These are phyloP conservation scores for Extremus antarcticus DNA, from an alignment of 495 filamentous ascomycete species.

Conservation along the genomic window DNA sequence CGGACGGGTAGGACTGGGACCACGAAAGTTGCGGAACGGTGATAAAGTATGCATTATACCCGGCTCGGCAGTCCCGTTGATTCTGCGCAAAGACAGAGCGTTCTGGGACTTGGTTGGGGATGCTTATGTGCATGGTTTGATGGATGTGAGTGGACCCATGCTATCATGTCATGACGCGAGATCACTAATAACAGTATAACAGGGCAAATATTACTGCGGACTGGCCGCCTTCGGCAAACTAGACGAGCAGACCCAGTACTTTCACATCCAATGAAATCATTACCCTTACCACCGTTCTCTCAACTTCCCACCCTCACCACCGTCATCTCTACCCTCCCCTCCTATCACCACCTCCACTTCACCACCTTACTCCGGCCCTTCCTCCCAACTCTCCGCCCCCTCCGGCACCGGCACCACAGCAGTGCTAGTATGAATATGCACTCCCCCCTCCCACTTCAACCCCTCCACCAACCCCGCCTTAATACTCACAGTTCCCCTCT, in stretches of 20 bases:
- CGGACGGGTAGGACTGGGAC: not conserved
- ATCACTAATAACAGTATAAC: not conserved
- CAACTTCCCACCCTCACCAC: not conserved
- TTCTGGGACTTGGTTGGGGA: not conserved
- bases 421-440: constrained; percentile 14
- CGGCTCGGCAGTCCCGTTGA: not conserved
- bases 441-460: constrained; percentile 17
- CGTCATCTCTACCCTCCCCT: not conserved
- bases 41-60: constrained; percentile 1
- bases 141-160: not conserved
- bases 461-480: constrained; percentile 21
- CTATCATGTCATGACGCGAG: too few species aligned
- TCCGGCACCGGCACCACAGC: constrained; percentile 22
- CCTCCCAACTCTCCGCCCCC: constrained; percentile 9
- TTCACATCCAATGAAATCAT: not conserved
- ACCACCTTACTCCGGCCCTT: not conserved
- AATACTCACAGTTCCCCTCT: constrained; percentile 13
- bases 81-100: not conserved
- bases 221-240: not conserved
- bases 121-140: not conserved
- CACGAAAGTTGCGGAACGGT: not conserved
- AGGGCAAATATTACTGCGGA: not conserved
- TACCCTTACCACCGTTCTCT: not conserved
- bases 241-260: not conserved
- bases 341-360: not conserved